phyloP scores from a whole-genome alignment of 768 basidiomycete genomes.

The Trametes cubensis region DNA sequence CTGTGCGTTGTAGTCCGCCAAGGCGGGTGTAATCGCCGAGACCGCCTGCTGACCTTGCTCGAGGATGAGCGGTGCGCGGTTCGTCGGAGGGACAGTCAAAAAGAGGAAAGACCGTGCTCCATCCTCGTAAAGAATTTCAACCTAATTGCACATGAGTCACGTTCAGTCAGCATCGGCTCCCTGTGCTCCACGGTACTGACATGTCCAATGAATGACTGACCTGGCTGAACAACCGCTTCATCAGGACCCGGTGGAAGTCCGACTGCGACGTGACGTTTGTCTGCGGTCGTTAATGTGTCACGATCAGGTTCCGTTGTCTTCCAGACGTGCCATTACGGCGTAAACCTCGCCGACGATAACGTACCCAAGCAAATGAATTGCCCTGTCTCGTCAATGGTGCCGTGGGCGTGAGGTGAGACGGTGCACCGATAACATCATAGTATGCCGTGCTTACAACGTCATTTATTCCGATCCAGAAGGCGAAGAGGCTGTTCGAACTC shows the following conservation, averaged over 20 bases:
- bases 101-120: slow-evolving; percentile 44
- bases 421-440: slow-evolving; percentile 2
- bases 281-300: slow-evolving; percentile 23
- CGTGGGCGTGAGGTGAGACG: slow-evolving; percentile 3
- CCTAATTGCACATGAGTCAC: slow-evolving; percentile 31
- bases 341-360: slow-evolving; percentile 19
- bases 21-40: slow-evolving; percentile 36
- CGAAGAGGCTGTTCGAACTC: slow-evolving; percentile 39
- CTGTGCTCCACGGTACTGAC: slow-evolving; percentile 24
- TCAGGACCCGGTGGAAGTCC: slow-evolving; percentile 38
- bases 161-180: slow-evolving; percentile 27
- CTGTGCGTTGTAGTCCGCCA: slow-evolving; percentile 55
- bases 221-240: slow-evolving; percentile 40
- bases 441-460: slow-evolving; percentile 34
- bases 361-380: slow-evolving; percentile 51
- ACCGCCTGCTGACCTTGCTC: slow-evolving; percentile 38
- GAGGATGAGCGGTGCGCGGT: slow-evolving; percentile 44
- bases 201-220: slow-evolving; percentile 33
- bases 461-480: slow-evolving; percentile 43
- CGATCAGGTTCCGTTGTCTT: neutral
- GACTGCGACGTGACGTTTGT: slow-evolving; percentile 39
- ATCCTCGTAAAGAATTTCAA: slow-evolving; percentile 49
- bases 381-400: slow-evolving; percentile 37
- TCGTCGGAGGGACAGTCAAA: slow-evolving; percentile 43
- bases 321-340: neutral